Evolutionary conservation across 495 filamentous ascomycete genomes (phyloP), one percentile per base, ranked within the genome.

Genomic region (Tuber brumale): DNA sequence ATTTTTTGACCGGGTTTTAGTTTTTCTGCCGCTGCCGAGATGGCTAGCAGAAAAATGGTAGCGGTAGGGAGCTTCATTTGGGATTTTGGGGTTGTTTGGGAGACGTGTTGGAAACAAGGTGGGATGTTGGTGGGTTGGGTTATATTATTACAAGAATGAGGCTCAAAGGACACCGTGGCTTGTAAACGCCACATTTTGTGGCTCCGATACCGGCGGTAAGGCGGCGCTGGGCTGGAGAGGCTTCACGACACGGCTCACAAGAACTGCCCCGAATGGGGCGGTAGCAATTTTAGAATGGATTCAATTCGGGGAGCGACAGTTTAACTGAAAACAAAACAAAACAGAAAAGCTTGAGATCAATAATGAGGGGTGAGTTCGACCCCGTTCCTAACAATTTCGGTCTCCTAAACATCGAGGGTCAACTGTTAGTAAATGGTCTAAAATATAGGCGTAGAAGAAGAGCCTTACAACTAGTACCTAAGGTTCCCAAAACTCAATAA

Each of bases 1-100:
- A 96, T 88, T 83, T 85, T 90, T 77, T 88, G 84, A 79, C 86
- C 87, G 80, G 85, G 86, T 82, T 84, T 87, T 77, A 83, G 84
- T 76, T 82, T 76, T 35, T 77, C 77, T 23, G 73, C 76, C 31
- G 44, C 72, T 31, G 76, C 61, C 70, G 83, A 66, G 78, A 85
- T 44, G 66, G 83, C 51, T 43, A 82, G 61, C 70, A 80, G 75
- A 61, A 86, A 46, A 72, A 39, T 19, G 18, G 72, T 41, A 45
- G 45, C 21, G 21, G 70, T 37, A 9, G 79, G 31, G 3, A 48
- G 0, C 12, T 57, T 12, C n/a, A 37, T 46, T 37, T 48, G 23
- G 70, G 70, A 42, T 43, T 48, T 79, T 35, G 57, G 57, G 57
- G 2, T 35, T 66, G 57, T 66, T 66, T 66, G 27, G 27, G 57